Base-by-base conservation (phyloP, 176 grass and related monocot genomes). In the Tillandsia fasciculata region DNA sequence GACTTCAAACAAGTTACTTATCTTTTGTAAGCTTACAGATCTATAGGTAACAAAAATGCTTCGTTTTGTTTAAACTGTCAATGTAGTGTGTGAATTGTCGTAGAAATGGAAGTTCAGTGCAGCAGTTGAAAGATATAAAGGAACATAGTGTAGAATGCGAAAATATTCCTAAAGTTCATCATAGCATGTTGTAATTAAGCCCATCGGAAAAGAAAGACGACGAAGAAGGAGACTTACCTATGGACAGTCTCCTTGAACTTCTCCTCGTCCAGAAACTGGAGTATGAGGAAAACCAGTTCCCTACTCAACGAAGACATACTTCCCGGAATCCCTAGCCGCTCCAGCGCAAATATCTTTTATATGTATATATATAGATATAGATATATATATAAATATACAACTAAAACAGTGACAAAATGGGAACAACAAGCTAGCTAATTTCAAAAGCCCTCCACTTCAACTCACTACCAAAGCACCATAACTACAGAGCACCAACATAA, bases 251-350 rank as follows among this genome's bases (percentile, higher is more conserved):
- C 75, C 9, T 77, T 77, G 53, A 77, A 77, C 42, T 77, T 77
- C 53, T 77, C 75, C 53, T 77, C 75, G 18, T 77, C 75, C 42
- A 77, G 33, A 22, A 77, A 77, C 52, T 77, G 75, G 9, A 77
- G 66, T 69, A 77, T 77, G 42, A 77, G 75, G 53, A 77, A 77
- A 68, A 77, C 75, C 12, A 77, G 47, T 77, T 77, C 75, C 65
- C 75, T 77, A 52, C 75, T 77, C 65, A 77, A 69, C 17, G 65
- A 77, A 14, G 75, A 77, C 75, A 77, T 77, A 12, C 33, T 69
- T 77, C 66, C 75, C 28, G 51, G 64, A 77, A 56, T 29, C 52
- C 65, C 29, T 61, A 77, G 50, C 20, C 66, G 52, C 75, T 61
- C 75, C 66, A 69, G 74, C n/a, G 56, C 63, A 76, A 67, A 68